A percentile compares a stretch with the other conserved stretches of the same genome.
phyloP scores from a whole-genome alignment of 106 monocot genomes.

The Apostasia shenzhenica region DNA sequence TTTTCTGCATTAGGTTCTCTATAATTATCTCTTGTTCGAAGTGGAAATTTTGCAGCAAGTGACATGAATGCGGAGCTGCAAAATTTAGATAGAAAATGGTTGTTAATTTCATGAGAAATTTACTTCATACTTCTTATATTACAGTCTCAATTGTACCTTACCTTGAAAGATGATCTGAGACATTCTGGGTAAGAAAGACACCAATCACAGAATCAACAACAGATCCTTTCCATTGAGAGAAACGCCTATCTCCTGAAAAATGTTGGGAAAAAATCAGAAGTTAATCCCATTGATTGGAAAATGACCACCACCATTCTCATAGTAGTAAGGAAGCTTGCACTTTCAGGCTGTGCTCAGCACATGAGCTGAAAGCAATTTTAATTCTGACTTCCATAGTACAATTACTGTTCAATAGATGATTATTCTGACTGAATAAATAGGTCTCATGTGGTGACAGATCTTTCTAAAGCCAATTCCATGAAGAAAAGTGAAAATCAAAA shows the following conservation, averaged over 20 bases:
- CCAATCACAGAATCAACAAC: constrained; percentile 74
- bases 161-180: constrained; percentile 72
- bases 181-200: constrained; percentile 72
- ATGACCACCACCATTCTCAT: too few relatives aligned
- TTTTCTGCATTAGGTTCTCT: constrained; percentile 5
- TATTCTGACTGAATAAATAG: background rate
- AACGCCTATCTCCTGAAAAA: constrained; percentile 49
- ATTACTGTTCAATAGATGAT: background rate
- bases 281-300: background rate
- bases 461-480: too few relatives aligned
- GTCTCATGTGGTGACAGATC: too few relatives aligned
- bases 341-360: too few relatives aligned
- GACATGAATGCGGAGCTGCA: constrained; percentile 82
- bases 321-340: too few relatives aligned
- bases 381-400: background rate
- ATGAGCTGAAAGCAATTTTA: too few relatives aligned
- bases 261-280: background rate
- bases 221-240: constrained; percentile 69
- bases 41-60: constrained; percentile 72
- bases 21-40: constrained; percentile 4
- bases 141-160: constrained; percentile 12
- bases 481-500: too few relatives aligned
- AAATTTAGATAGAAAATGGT: constrained; percentile 1
- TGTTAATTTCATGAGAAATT: background rate
- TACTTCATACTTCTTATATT: background rate